Evolutionary conservation across 768 basidiomycete species (phyloP).

Genomic region (Strobilomyces echinocephalus): DNA sequence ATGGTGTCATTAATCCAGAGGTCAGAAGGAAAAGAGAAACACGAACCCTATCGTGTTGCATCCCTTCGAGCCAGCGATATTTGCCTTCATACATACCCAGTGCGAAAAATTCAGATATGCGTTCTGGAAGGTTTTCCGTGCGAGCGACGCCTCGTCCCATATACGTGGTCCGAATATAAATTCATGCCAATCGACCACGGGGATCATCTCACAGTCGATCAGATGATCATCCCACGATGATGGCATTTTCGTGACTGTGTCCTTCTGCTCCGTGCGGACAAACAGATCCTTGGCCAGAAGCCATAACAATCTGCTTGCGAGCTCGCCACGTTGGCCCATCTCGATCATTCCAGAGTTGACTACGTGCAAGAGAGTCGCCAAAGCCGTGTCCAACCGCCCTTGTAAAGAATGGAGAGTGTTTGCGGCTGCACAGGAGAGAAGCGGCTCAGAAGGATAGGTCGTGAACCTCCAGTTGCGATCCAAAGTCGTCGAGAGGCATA

Average conservation of each 20-base stretch:
- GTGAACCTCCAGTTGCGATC: constrained; percentile 10
- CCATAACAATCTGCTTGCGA: constrained; percentile 5
- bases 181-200: constrained; percentile 9
- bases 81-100: constrained; percentile 11
- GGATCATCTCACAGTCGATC: constrained; percentile 10
- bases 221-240: constrained; percentile 5
- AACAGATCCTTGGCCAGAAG: constrained; percentile 4
- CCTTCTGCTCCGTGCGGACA: not conserved
- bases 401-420: not conserved
- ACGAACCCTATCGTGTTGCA: not conserved
- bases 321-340: constrained; percentile 4
- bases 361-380: not conserved
- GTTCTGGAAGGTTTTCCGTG: constrained; percentile 2
- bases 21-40: not conserved
- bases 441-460: constrained; percentile 15
- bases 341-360: constrained; percentile 8
- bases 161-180: constrained; percentile 4
- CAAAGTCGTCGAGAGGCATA: not conserved
- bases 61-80: not conserved
- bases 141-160: not conserved
- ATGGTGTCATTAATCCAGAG: not conserved
- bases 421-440: constrained; percentile 12
- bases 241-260: not conserved
- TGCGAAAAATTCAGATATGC: constrained; percentile 14
- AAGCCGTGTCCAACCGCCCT: not conserved